Conservation (phyloP, 257 asterid species). For the Fraxinus excelsior region DNA sequence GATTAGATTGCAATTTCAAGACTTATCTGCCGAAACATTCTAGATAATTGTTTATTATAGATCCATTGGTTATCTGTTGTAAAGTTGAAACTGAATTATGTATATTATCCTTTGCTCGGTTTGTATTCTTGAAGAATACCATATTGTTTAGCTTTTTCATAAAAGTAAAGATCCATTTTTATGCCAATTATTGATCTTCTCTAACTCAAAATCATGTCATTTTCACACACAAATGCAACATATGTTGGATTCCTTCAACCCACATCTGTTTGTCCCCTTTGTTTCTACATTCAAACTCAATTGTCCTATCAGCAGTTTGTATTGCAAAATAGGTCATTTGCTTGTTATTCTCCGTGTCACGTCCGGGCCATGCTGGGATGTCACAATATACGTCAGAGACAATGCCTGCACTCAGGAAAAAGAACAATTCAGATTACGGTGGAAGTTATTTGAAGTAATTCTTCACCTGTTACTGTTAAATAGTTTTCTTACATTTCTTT, state of each 20-base stretch:
- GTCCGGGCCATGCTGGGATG: slow-evolving; percentile 73
- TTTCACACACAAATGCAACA: slow-evolving; percentile 58
- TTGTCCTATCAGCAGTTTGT: slow-evolving; percentile 71
- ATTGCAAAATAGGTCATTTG: slow-evolving; percentile 72
- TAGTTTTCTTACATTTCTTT: slow-evolving; percentile 66
- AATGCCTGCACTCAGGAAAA: slow-evolving; percentile 38
- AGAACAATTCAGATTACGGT: slow-evolving; percentile 13
- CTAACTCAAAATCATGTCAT: slow-evolving; percentile 27
- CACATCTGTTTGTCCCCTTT: slow-evolving; percentile 71
- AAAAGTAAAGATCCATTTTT: slow-evolving; percentile 11
- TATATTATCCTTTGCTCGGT: background rate
- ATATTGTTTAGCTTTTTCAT: slow-evolving; percentile 7
- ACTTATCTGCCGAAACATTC: background rate
- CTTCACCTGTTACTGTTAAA: background rate
- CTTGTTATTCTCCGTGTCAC: slow-evolving; percentile 52
- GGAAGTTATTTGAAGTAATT: slow-evolving; percentile 1
- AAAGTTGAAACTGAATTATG: background rate
- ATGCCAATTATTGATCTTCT: slow-evolving; percentile 9
- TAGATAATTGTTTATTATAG: background rate
- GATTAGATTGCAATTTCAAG: background rate
- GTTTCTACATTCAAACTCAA: slow-evolving; percentile 77
- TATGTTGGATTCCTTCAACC: slow-evolving; percentile 75
- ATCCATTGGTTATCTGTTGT: slow-evolving; percentile 13
- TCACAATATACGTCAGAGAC: slow-evolving; percentile 60
- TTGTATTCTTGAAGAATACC: background rate